phyloP scores from a whole-genome alignment of 1,284 basidiomycete genomes.

The Ganoderma lucidum region DNA sequence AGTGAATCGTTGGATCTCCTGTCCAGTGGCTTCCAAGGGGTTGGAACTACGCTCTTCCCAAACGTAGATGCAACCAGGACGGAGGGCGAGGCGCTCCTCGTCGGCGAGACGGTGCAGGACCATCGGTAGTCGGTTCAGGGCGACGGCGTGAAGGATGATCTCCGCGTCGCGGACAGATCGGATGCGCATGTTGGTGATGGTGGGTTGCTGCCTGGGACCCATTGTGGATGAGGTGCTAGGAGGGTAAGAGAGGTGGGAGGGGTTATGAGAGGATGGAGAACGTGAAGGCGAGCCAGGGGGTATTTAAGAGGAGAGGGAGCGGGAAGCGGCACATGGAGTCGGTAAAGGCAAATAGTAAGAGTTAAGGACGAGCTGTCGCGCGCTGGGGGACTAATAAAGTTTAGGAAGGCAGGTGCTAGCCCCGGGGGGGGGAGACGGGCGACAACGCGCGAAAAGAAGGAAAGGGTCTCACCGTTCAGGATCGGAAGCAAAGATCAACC shows the following conservation, averaged over 20 bases:
- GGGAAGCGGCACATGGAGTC: slow-evolving; percentile 23
- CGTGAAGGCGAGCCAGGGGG: slow-evolving; percentile 6
- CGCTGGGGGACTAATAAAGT: slow-evolving; percentile 24
- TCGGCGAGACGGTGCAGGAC: slow-evolving; percentile 52
- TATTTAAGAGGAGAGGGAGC: slow-evolving; percentile 25
- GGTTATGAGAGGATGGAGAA: slow-evolving; percentile 12
- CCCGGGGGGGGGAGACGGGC: slow-evolving; percentile 20
- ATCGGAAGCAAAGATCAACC: slow-evolving; percentile 25
- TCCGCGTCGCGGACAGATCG: slow-evolving; percentile 51
- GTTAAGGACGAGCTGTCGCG: slow-evolving; percentile 14
- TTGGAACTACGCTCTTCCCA: slow-evolving; percentile 53
- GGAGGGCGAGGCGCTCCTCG: slow-evolving; percentile 50
- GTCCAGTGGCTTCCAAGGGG: slow-evolving; percentile 48
- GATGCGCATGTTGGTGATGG: slow-evolving; percentile 50
- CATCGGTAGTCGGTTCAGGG: slow-evolving; percentile 46
- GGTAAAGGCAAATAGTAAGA: slow-evolving; percentile 24
- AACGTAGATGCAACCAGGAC: slow-evolving; percentile 53
- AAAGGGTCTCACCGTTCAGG: slow-evolving; percentile 13
- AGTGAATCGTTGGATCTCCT: slow-evolving; percentile 54
- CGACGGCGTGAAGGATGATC: slow-evolving; percentile 52
- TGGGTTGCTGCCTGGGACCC: slow-evolving; percentile 42
- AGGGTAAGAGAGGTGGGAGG: slow-evolving; percentile 14
- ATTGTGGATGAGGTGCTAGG: slow-evolving; percentile 39
- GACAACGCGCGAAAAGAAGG: slow-evolving; percentile 10
- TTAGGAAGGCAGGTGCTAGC: slow-evolving; percentile 20